These are phyloP conservation scores for Haplosporangium sp. DNA, from an alignment of 371 early-diverging fungal genomes.

Conservation along the genomic window DNA sequence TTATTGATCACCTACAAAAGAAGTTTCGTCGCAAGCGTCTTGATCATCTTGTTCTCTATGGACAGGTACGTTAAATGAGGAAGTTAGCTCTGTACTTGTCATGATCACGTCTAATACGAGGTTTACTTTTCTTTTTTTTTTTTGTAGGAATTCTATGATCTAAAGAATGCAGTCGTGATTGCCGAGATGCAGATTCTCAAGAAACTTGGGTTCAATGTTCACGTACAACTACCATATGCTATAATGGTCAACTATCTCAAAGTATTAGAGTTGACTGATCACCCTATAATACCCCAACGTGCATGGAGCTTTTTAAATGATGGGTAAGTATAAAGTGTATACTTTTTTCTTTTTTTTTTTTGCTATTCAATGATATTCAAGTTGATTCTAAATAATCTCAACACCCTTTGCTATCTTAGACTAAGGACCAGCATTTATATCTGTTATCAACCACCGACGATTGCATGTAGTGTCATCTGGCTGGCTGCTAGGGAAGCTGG, in stretches of 20 bases:
- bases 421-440: slow-evolving; percentile 85
- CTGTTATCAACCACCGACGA: slow-evolving; percentile 86
- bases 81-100: neutral
- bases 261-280: slow-evolving; percentile 80
- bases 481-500: slow-evolving; percentile 78
- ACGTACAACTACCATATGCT: slow-evolving; percentile 94
- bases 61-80: slow-evolving; percentile 58
- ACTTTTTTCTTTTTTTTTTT: neutral
- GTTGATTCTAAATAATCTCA: neutral
- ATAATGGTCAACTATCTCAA: slow-evolving; percentile 93
- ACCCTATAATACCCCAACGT: slow-evolving; percentile 77
- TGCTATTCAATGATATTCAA: too few relatives aligned
- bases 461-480: slow-evolving; percentile 93
- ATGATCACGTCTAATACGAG: too few relatives aligned
- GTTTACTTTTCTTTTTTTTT: neutral
- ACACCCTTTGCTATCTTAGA: slow-evolving; percentile 54
- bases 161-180: slow-evolving; percentile 80
- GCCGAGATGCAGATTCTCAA: slow-evolving; percentile 91
- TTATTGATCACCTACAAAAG: slow-evolving; percentile 77
- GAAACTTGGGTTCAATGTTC: slow-evolving; percentile 93
- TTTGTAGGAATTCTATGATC: slow-evolving; percentile 71
- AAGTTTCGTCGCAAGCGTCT: slow-evolving; percentile 63
- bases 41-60: slow-evolving; percentile 70
- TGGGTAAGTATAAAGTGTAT: slow-evolving; percentile 59
- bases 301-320: slow-evolving; percentile 96